These are phyloP conservation scores for Pseudovirgaria hyperparasitica DNA, from an alignment of 2,329 filamentous ascomycete genomes.

Conservation along the genomic window DNA sequence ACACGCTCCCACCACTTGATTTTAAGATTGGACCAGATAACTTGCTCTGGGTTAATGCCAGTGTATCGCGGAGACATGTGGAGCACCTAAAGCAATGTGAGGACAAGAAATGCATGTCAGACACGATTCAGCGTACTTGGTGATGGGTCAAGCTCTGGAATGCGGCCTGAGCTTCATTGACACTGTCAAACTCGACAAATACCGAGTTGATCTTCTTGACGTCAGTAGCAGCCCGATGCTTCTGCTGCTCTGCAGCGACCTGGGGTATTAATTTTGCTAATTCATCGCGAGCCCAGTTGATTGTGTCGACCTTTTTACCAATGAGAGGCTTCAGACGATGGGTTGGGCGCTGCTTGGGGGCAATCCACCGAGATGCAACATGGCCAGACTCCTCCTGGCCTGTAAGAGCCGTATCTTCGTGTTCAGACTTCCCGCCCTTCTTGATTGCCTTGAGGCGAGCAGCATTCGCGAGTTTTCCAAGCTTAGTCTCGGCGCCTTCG, in stretches of 20 bases:
- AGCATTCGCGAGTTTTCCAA: constrained; percentile 43
- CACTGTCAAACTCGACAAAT: constrained; percentile 77
- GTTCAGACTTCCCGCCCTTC: constrained; percentile 39
- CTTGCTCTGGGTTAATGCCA: constrained; percentile 31
- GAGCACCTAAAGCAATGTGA: too few species aligned
- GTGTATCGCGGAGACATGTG: constrained; percentile 24
- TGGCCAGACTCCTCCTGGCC: constrained; percentile 31
- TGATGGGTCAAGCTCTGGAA: constrained; percentile 73
- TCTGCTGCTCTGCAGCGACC: constrained; percentile 53
- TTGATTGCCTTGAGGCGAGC: constrained; percentile 54
- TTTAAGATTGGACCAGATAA: constrained; percentile 34
- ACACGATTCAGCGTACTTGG: too few species aligned
- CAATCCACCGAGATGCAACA: constrained; percentile 35
- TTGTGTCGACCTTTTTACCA: constrained; percentile 49
- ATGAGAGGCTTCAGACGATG: constrained; percentile 28
- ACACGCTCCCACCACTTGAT: constrained; percentile 21
- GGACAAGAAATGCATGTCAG: constrained; percentile 16
- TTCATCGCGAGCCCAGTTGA: constrained; percentile 69
- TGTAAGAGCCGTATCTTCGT: constrained; percentile 21
- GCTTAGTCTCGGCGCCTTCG: constrained; percentile 31
- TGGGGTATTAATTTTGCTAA: constrained; percentile 61
- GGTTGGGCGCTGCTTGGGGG: constrained; percentile 27
- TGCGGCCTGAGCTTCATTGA: constrained; percentile 73
- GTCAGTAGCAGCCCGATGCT: constrained; percentile 53
- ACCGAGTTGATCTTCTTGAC: constrained; percentile 53